A percentile compares a stretch with the other conserved stretches of the same genome.
phyloP scores from a whole-genome alignment of 2,329 filamentous ascomycete genomes.

The Penicillium sp. region DNA sequence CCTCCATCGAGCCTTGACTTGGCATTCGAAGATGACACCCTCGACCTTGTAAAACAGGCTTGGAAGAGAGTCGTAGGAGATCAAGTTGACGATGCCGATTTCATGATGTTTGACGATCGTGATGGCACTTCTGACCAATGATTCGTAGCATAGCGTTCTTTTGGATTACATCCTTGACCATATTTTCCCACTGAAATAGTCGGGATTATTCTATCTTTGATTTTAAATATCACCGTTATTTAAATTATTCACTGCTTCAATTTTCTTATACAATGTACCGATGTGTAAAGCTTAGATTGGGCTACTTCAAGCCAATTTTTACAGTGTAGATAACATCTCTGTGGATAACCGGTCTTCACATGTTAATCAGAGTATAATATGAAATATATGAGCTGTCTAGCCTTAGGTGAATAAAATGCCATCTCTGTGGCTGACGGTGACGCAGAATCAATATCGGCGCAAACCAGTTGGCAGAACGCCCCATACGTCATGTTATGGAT shows the following conservation, averaged over 20 bases:
- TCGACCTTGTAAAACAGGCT: slow-evolving; percentile 66
- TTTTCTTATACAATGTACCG: too few relatives aligned
- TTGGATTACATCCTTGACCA: neutral
- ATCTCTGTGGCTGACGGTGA: neutral
- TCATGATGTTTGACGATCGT: slow-evolving; percentile 77
- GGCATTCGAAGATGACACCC: slow-evolving; percentile 68
- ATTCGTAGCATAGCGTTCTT: slow-evolving; percentile 20
- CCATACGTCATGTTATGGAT: slow-evolving; percentile 25
- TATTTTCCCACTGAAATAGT: slow-evolving; percentile 6
- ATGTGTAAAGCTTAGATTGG: neutral
- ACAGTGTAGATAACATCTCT: neutral
- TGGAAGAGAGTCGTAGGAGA: slow-evolving; percentile 66
- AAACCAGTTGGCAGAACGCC: slow-evolving; percentile 25
- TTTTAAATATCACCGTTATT: neutral
- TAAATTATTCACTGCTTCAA: neutral
- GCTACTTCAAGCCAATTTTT: neutral
- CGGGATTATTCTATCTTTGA: neutral
- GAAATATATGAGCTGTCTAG: too few relatives aligned
- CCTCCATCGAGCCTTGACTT: slow-evolving; percentile 63
- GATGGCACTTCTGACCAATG: slow-evolving; percentile 60
- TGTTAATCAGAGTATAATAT: too few relatives aligned
- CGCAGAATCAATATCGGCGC: slow-evolving; percentile 19
- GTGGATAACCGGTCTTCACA: too few relatives aligned
- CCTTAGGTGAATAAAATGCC: neutral
- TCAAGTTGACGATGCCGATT: slow-evolving; percentile 54